Base-by-base conservation (phyloP, 2,329 filamentous ascomycete species). In the Fusarium pilosicola region DNA sequence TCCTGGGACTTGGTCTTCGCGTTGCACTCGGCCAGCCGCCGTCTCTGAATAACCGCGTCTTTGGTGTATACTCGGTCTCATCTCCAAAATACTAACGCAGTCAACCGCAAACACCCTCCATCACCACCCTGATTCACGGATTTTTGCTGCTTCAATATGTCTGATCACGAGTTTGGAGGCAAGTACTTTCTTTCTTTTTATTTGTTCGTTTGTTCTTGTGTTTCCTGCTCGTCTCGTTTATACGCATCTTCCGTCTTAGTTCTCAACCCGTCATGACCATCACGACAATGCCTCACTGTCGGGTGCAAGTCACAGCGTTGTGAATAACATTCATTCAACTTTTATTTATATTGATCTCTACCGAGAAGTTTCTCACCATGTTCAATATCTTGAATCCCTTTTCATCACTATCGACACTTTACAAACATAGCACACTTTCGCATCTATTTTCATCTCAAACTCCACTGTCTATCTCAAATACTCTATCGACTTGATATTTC, bases 101-200 rank as follows among this genome's bases (percentile, higher is more conserved):
- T 58, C 38, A 56, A 46, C 62, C 52, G 28, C 65, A 75, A 70
- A 68, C 73, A 52, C 28, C 38, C 17, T 34, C 36, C 32, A 67
- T 24, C 58, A 63, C 46, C 55, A 30, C 39, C 20, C 18, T 30
- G 41, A 62, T 57, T 68, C 51, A 39, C 61, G 46, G 38, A 48
- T 32, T 62, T 60, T 22, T 55, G 22, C 30, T 58, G 26, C 56
- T 54, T 59, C 22, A 83, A 51, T 71, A 92, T 92, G 90, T 92
- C 90, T 65, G 90, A 92, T 78, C 88, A 91, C 81, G 90, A 92
- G 80, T 90, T 91, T 83, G 87, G 86, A 82, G 87, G 90, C 91
- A 79, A 83, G 89, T 84, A 36, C 54, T 52, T 66, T 52, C 34
- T 58, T 38, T 59, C 30, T 76, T 36, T 41, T 66, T 55, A 54